These are phyloP conservation scores for Colletotrichum sp. DNA, from an alignment of 2,329 filamentous ascomycete species.

Conservation along the genomic window DNA sequence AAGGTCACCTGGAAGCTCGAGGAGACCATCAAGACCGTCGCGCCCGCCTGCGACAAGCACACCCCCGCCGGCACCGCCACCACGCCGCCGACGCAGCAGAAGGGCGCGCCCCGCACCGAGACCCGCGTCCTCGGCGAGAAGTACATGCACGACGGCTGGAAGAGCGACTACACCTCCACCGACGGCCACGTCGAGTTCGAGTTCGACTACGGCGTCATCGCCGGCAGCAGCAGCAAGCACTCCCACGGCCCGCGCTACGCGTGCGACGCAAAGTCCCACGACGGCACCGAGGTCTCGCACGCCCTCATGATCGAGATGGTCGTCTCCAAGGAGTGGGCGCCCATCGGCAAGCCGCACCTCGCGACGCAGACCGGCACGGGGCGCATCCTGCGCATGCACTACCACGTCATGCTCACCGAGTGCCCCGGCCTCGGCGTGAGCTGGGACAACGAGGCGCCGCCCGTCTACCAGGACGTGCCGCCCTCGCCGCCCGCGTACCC, in stretches of 20 bases:
- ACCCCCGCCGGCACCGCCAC: constrained; percentile 52
- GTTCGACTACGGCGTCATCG: constrained; percentile 69
- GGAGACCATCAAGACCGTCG: constrained; percentile 81
- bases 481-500: constrained; percentile 79
- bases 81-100: constrained; percentile 41
- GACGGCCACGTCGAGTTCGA: constrained; percentile 76
- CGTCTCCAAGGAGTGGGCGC: constrained; percentile 87
- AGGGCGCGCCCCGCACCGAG: constrained; percentile 77
- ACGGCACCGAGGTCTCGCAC: constrained; percentile 82
- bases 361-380: constrained; percentile 89
- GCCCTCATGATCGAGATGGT: constrained; percentile 91
- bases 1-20: constrained; percentile 94
- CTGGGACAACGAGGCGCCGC: constrained; percentile 96
- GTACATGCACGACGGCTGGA: constrained; percentile 89
- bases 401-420: constrained; percentile 82
- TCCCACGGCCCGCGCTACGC: constrained; percentile 65
- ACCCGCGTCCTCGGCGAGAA: constrained; percentile 79
- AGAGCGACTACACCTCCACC: constrained; percentile 64
- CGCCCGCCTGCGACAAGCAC: constrained; percentile 82
- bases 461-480: constrained; percentile 92
- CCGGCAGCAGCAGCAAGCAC: constrained; percentile 41
- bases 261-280: constrained; percentile 77
- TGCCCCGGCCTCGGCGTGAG: constrained; percentile 86
- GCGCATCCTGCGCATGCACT: constrained; percentile 91
- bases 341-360: constrained; percentile 69